Base-by-base conservation (phyloP, 495 filamentous ascomycete species). In the Pyrenula massariospora region DNA sequence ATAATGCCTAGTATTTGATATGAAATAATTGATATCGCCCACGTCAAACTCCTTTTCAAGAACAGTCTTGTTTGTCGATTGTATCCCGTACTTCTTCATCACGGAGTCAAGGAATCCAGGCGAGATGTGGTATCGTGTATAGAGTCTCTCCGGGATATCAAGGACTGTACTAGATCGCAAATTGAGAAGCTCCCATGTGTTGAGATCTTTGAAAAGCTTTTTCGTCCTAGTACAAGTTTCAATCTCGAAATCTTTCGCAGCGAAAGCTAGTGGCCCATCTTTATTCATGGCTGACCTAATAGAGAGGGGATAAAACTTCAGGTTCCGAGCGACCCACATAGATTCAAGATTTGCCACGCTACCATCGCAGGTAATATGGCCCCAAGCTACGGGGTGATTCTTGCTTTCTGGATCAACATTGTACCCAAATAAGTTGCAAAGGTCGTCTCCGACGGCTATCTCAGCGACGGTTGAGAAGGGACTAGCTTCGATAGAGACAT, bases 181-280 rank as follows among this genome's bases (percentile, higher is more conserved):
- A 55, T 76, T 77, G n/a, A 79, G 65, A n/a, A 79, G 56, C 55
- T 77, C 74, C 75, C 72, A 77, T 0, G 64, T 63, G 1, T 57
- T 63, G 48, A 75, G 64, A 23, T 67, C 54, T 21, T 57, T 54
- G 60, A 77, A 72, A 1, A 65, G 52, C 56, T 70, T 74, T 48
- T 57, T 53, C 0, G 52, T 22, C 1, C 68, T 70, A 19, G 64
- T 53, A 50, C 68, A 73, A 1, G 70, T 71, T 12, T 63, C 49
- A 10, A 75, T 64, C 48, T 55, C 57, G 60, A 77, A 75, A 8
- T 42, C 50, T n/a, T 62, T 53, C 10, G 62, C 56, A 22, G 75
- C 55, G 60, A 70, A 71, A 0, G 62, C 47, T 12, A 77, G 59
- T 0, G 56, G 56, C n/a, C 65, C 60, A 3, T 59, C 58, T 19